Base-by-base conservation (phyloP, 1,139 yeast species). In the Yamadazyma mexicana region DNA sequence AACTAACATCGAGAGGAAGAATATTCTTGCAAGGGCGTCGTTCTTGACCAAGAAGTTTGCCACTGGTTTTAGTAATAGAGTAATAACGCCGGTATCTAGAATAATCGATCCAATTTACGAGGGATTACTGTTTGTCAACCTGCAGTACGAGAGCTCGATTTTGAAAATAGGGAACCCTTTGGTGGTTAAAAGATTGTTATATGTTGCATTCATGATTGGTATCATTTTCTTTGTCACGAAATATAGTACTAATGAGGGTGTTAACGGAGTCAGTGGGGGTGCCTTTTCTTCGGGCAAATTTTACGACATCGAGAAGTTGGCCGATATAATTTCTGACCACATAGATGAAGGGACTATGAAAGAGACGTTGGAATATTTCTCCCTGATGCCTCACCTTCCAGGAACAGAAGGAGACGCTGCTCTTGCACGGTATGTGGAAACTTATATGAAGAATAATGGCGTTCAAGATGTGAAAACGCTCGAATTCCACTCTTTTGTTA, bases 391-490 rank as follows among this genome's bases (percentile, higher is more conserved):
- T 1, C 98, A 89, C 58, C 62, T 82, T 46, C 81, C 96, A 0
- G 98, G 98, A 2, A 83, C 97, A 2, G 77, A 78, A 15, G 98
- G 96, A 14, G 97, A 89, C 56, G 61, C 79, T 44, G 73, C 88
- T 0, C 62, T 88, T 27, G 83, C 88, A 1, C 70, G 74, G 44
- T 88, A 83, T 57, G 69, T 91, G 17, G 72, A 77, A 46, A 69
- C 73, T 11, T 75, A 76, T 42, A 79, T 87, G 62, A 56, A 61
- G 17, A 74, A 77, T 40, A 78, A 79, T 48, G 85, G 87, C 2
- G 54, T 87, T 34, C 63, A 67, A 31, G 46, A 67, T n/a, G 69
- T 77, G 7, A 79, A 76, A 28, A 71, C 77, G 38, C 64, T 73
- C 25, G 77, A 74, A 40, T 65, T 78, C 39, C 69, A 68, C 37